These are phyloP conservation scores for Grigorovia humatica DNA, from an alignment of 805 yeast species.

Conservation along the genomic window DNA sequence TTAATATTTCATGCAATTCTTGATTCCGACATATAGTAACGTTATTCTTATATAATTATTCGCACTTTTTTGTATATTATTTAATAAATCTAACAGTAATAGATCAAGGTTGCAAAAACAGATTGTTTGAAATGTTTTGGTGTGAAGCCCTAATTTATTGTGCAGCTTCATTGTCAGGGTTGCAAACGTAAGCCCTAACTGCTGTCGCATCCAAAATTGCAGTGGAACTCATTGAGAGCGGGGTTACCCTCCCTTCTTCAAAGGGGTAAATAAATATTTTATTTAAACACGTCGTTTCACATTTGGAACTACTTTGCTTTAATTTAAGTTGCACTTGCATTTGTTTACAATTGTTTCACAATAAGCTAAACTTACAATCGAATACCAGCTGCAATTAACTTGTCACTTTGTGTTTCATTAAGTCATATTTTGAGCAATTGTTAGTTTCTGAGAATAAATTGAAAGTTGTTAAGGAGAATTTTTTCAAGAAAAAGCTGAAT, in stretches of 20 bases:
- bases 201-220: too few species aligned
- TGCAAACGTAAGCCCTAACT: too few species aligned
- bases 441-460: not conserved
- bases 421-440: not conserved
- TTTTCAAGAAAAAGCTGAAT: not conserved
- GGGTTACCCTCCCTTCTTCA: not conserved
- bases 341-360: not conserved
- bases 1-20: not conserved
- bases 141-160: not conserved
- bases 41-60: not conserved
- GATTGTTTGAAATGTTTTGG: too few species aligned
- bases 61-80: not conserved
- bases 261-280: not conserved
- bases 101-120: not conserved
- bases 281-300: not conserved
- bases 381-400: not conserved
- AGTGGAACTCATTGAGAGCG: too few species aligned
- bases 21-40: not conserved
- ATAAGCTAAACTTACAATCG: not conserved
- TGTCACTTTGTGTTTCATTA: not conserved
- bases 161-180: too few species aligned
- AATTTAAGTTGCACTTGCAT: not conserved
- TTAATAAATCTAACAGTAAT: not conserved
- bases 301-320: not conserved
- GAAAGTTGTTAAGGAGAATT: not conserved